Evolutionary conservation across 768 basidiomycete genomes (phyloP).

Genomic region (Hemileccinum impolitum): DNA sequence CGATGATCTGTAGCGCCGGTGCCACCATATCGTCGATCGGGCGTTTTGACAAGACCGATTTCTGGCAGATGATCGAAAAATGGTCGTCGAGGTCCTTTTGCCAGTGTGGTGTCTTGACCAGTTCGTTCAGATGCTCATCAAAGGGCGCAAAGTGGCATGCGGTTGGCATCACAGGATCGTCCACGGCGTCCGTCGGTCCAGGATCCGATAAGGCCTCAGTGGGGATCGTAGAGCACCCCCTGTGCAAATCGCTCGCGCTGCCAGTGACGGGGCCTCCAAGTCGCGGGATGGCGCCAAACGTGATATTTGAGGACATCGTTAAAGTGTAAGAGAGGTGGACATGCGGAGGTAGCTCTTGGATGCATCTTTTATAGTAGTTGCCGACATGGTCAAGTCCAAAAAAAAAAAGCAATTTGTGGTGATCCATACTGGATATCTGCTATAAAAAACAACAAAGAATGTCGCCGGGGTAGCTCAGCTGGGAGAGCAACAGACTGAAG

Average conservation of each 20-base stretch:
- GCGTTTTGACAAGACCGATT: slow-evolving; percentile 3
- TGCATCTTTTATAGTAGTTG: slow-evolving; percentile 9
- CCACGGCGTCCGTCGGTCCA: not conserved
- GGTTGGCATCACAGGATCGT: not conserved
- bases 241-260: no score
- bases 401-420: no score
- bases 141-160: slow-evolving; percentile 9
- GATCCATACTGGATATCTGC: no score
- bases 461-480: slow-evolving; percentile 66
- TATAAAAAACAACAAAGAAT: not conserved
- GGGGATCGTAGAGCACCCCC: not conserved
- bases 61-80: slow-evolving; percentile 11
- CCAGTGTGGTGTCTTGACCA: slow-evolving; percentile 4
- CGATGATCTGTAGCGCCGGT: slow-evolving; percentile 9
- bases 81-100: slow-evolving; percentile 14
- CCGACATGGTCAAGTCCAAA: not conserved
- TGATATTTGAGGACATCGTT: not conserved
- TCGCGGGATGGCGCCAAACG: no score
- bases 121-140: slow-evolving; percentile 4
- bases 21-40: slow-evolving; percentile 9
- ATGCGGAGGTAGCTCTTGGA: not conserved
- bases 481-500: slow-evolving; percentile 78
- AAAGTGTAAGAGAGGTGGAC: not conserved
- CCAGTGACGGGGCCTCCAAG: no score
- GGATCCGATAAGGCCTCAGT: not conserved